phyloP scores from a whole-genome alignment of 1,284 basidiomycete species.

The Chiua sp. region DNA sequence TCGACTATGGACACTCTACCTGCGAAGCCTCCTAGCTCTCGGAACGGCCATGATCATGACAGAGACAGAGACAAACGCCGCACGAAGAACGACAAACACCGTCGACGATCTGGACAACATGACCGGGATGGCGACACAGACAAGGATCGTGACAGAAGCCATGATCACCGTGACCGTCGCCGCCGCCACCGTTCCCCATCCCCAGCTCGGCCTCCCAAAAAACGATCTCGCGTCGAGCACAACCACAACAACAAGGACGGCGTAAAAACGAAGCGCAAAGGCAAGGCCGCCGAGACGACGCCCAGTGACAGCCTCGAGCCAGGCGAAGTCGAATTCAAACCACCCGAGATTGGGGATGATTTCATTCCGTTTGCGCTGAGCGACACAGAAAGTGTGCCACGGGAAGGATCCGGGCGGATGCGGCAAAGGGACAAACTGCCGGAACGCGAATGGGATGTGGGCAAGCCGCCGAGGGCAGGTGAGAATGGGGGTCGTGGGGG shows the following conservation, averaged over 20 bases:
- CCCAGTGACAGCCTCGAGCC: constrained; percentile 9
- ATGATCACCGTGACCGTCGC: not conserved
- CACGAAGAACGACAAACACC: not conserved
- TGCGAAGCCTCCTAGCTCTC: constrained; percentile 21
- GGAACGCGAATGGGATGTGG: constrained; percentile 51
- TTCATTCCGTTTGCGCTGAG: constrained; percentile 61
- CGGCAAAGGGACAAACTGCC: constrained; percentile 34
- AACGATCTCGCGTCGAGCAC: constrained; percentile 24
- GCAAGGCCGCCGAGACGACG: constrained; percentile 15
- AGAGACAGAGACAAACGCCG: constrained; percentile 8
- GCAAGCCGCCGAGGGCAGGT: constrained; percentile 32
- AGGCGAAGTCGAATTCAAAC: constrained; percentile 13
- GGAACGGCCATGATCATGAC: constrained; percentile 16
- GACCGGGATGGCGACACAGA: not conserved
- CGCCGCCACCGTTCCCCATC: constrained; percentile 17
- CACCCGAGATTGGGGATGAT: constrained; percentile 50
- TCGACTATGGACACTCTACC: constrained; percentile 28
- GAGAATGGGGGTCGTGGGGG: constrained; percentile 34
- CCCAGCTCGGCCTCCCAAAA: constrained; percentile 14
- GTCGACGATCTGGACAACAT: not conserved
- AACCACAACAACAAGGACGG: not conserved
- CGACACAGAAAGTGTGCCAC: constrained; percentile 34
- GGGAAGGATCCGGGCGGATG: constrained; percentile 24
- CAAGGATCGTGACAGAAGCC: constrained; percentile 1
- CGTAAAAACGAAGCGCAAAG: constrained; percentile 16